Evolutionary conservation across 305 asterid species (phyloP).

Genomic region (Fraxinus baroniana): DNA sequence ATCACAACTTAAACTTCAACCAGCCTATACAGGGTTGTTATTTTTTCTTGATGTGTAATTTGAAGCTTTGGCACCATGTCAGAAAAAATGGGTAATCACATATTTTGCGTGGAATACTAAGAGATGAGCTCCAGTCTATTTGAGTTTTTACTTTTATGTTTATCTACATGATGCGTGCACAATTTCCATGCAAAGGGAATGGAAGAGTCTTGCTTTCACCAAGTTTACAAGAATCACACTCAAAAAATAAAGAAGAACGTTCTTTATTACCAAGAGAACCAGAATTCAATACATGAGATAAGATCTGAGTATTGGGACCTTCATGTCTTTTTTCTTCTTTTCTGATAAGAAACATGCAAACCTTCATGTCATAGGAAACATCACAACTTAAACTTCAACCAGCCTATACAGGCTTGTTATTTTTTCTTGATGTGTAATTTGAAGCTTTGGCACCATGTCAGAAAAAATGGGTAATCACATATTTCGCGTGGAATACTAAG

Average conservation of each 20-base stretch:
- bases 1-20: conserved; percentile 13
- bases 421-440: neutral
- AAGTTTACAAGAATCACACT: too few species aligned
- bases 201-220: too few species aligned
- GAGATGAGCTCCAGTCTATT: neutral
- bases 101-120: neutral
- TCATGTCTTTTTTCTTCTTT: neutral
- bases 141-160: neutral
- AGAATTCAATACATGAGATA: too few species aligned
- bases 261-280: too few species aligned
- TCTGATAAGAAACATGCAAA: conserved; percentile 1
- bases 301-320: neutral
- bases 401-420: neutral
- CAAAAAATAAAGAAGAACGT: too few species aligned
- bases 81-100: neutral
- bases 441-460: neutral
- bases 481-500: neutral
- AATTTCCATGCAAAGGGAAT: neutral
- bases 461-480: neutral
- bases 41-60: neutral
- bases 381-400: conserved; percentile 10
- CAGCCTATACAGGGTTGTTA: neutral
- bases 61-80: neutral
- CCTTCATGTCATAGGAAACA: neutral
- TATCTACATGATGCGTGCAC: conserved; percentile 4